A percentile compares a stretch with the other conserved stretches of the same genome.
phyloP scores from a whole-genome alignment of 805 yeast genomes.

The Candida maris region DNA sequence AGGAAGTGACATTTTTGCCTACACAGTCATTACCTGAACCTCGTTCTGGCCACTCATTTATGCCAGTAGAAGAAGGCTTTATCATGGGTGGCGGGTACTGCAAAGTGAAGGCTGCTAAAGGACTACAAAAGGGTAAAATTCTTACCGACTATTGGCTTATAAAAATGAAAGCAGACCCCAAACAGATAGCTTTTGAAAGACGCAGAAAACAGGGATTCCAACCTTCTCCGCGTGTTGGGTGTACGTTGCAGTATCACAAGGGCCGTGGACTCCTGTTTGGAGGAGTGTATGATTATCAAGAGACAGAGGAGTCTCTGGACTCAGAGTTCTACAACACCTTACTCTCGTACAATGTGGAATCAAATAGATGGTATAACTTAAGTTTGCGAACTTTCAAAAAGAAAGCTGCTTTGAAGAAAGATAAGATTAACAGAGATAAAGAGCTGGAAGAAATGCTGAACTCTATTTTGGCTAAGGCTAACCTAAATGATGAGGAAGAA shows the following conservation, averaged over 20 bases:
- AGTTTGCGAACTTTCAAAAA: constrained; percentile 59
- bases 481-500: constrained; percentile 48
- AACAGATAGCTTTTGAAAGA: constrained; percentile 81
- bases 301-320: constrained; percentile 87
- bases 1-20: constrained; percentile 79
- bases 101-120: constrained; percentile 85
- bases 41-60: constrained; percentile 86
- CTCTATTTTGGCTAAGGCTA: constrained; percentile 68
- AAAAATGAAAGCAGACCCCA: constrained; percentile 81
- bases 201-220: constrained; percentile 85
- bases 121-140: constrained; percentile 86
- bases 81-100: constrained; percentile 91
- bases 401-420: constrained; percentile 39
- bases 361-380: constrained; percentile 84
- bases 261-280: constrained; percentile 93
- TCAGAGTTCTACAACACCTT: constrained; percentile 80
- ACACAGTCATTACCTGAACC: constrained; percentile 83
- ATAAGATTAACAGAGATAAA: constrained; percentile 60
- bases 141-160: constrained; percentile 81
- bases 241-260: constrained; percentile 82
- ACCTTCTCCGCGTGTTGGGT: constrained; percentile 93
- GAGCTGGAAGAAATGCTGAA: constrained; percentile 82
- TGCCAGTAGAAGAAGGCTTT: constrained; percentile 79
- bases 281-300: constrained; percentile 93
- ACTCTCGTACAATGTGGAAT: constrained; percentile 77